Percentiles rank a stretch among this genome's conserved stretches.
Evolutionary conservation across 768 basidiomycete genomes (phyloP).

Genomic region (Psilocybe azurescens): DNA sequence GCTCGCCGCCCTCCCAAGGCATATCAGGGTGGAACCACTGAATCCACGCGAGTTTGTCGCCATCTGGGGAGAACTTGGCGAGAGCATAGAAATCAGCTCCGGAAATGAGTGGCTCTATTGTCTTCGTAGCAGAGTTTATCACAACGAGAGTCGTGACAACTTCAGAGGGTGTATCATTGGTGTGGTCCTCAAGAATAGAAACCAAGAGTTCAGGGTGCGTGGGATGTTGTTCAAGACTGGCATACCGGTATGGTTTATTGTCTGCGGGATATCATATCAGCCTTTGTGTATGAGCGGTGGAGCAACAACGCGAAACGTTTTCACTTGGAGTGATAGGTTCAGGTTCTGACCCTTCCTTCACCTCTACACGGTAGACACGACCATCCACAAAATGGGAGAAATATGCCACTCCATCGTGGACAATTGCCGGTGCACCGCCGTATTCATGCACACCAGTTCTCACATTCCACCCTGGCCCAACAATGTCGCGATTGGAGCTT

Average conservation of each 20-base stretch:
- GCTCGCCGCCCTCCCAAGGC: conserved; percentile 69
- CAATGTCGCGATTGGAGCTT: conserved; percentile 51
- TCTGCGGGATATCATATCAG: conserved; percentile 32
- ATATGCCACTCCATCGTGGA: conserved; percentile 53
- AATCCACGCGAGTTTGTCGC: conserved; percentile 61
- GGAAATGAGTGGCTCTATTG: conserved; percentile 47
- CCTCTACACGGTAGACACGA: conserved; percentile 51
- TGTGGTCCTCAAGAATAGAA: conserved; percentile 76
- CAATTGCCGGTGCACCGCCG: conserved; percentile 67
- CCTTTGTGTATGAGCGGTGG: conserved; percentile 2
- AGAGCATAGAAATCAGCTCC: conserved; percentile 80
- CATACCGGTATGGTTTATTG: conserved; percentile 61
- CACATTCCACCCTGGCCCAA: conserved; percentile 61
- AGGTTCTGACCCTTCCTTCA: conserved; percentile 39
- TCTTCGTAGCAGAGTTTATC: conserved; percentile 53
- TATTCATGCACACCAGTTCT: conserved; percentile 73
- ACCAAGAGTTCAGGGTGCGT: conserved; percentile 56
- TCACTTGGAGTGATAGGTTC: conserved; percentile 75
- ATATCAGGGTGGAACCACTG: conserved; percentile 66
- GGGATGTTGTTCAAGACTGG: conserved; percentile 66
- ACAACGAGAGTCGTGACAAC: conserved; percentile 63
- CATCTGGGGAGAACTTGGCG: conserved; percentile 65
- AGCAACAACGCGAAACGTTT: conserved; percentile 12
- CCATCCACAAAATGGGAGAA: conserved; percentile 64
- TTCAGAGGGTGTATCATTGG: conserved; percentile 49